Percentiles rank a stretch among this genome's conserved stretches.
phyloP scores from a whole-genome alignment of 768 basidiomycete genomes.

The Boletellus emodensis region DNA sequence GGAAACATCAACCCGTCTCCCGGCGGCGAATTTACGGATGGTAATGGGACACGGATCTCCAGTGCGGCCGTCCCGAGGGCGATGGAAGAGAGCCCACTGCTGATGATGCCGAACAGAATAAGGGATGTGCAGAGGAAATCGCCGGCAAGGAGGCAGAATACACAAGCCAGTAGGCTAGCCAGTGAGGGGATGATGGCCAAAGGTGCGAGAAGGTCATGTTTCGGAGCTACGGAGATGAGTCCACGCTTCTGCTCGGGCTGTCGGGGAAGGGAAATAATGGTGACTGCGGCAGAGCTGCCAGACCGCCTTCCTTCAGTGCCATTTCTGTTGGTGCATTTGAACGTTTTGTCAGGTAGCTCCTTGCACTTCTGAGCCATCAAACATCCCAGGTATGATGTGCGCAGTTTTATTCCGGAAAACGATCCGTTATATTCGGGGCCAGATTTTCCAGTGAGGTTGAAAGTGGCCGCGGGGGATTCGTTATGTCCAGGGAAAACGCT shows the following conservation, averaged over 20 bases:
- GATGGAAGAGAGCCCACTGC: slow-evolving; percentile 30
- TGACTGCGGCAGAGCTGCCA: too few species aligned
- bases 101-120: slow-evolving; percentile 29
- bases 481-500: slow-evolving; percentile 29
- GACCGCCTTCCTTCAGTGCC: too few species aligned
- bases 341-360: too few species aligned
- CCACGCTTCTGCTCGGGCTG: neutral
- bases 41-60: slow-evolving; percentile 18
- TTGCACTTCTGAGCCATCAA: too few species aligned
- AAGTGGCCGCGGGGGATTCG: slow-evolving; percentile 18
- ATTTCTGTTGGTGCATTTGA: too few species aligned
- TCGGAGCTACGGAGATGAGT: slow-evolving; percentile 5
- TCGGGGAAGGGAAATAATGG: too few species aligned
- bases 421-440: slow-evolving; percentile 27
- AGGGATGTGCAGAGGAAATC: slow-evolving; percentile 29
- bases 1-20: slow-evolving; percentile 31
- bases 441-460: slow-evolving; percentile 25
- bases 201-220: slow-evolving; percentile 4
- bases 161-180: slow-evolving; percentile 20
- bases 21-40: slow-evolving; percentile 21
- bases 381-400: slow-evolving; percentile 25
- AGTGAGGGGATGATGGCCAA: slow-evolving; percentile 22
- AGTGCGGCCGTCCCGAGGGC: slow-evolving; percentile 26
- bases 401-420: slow-evolving; percentile 25
- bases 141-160: slow-evolving; percentile 12